Evolutionary conservation across 139 green algal genomes (phyloP), one percentile per base, ranked within the genome.

Genomic region (Trebouxia sp.): DNA sequence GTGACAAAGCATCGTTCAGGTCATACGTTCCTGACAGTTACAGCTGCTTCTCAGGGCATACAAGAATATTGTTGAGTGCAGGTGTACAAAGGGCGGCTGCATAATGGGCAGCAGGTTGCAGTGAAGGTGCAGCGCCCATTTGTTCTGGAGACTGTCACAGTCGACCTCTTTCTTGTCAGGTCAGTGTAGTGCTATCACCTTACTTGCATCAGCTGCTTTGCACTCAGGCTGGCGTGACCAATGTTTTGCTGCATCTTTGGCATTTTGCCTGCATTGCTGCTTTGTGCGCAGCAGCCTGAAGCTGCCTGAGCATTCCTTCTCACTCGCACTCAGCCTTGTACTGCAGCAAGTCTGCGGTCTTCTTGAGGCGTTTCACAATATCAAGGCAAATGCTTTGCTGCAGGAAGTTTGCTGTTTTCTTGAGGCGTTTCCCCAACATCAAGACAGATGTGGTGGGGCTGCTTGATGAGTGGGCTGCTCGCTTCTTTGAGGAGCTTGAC

Each of bases 401-500:
- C 81, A 84, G 81, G 74, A 77, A 76, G 47, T 65, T 97, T 10
- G 93, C 90, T 26, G 22, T 94, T 3, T 89, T 92, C 48, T 56
- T 97, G 58, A 83, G 83, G 48, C 76, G 72, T 15, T 94, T 92
- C 72, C 88, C 89, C 3, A 24, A 84, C 65, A 84, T 93, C 76
- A 45, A 28, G 12, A 84, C 94, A 58, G 97, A 99, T 83, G 80
- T 99, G 8, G 96, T 98, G 30, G 97, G 88, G 2, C 84, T 99
- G 80, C 88, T 99, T 50, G 97, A 99, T 78, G 97, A 99, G 89
- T 99, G 97, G 97, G 97, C 96, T 0, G 87, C 85, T 3, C 88
- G 96, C 55, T 99, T 99, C 82, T 99, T 99, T 80, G 96, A 99
- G 85, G 96, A 99, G 89, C 87, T 99, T 50, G 97, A 99, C 83